Evolutionary conservation across 2,329 filamentous ascomycete species (phyloP), one percentile per base, ranked within the genome.

Genomic region (Fusarium bactridioides): DNA sequence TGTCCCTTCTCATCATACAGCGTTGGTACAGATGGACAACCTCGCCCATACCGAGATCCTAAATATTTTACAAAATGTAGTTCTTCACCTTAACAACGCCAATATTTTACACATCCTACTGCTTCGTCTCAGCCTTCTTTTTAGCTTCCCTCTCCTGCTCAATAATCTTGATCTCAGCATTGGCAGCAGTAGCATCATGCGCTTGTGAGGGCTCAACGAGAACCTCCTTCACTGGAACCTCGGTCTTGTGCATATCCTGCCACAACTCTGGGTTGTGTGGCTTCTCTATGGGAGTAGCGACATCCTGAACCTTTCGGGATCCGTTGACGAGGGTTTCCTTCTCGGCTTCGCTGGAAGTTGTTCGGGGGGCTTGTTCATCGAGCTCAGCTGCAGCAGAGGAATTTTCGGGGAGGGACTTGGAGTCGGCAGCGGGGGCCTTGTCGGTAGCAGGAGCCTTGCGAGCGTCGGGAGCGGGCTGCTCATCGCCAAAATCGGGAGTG

Each of bases 181-280:
- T 79, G 11, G 79, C 80, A 6, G 71, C 72, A 10, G 77, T 78
- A 11, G 78, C 79, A 62, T 82, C 80, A n/a, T 78, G 73, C 19
- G 69, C 70, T 33, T 67, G 71, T 10, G 33, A 31, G 19, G 71
- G 61, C n/a, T 67, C 57, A 12, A 67, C 58, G 5, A 50, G 47
- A 23, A 70, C 62, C n/a, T 71, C 61, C 27, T 73, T 70, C 58
- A 72, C 70, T 12, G 70, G 35, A 11, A 58, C 47, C 4, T 69
- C 58, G 12, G 47, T 50, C 55, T 68, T 67, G 29, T 63, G 58
- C 25, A 56, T 59, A 25, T 74, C 65, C 45, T 50, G 75, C 69
- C 55, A 66, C 29, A 61, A 27, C 1, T 59, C 61, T 10, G 43
- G 33, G 31, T 73, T 60, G n/a, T 38, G 47, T 12, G 70, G 67